Conservation (phyloP, 306 rosid species). For the Arachis stenosperma region DNA sequence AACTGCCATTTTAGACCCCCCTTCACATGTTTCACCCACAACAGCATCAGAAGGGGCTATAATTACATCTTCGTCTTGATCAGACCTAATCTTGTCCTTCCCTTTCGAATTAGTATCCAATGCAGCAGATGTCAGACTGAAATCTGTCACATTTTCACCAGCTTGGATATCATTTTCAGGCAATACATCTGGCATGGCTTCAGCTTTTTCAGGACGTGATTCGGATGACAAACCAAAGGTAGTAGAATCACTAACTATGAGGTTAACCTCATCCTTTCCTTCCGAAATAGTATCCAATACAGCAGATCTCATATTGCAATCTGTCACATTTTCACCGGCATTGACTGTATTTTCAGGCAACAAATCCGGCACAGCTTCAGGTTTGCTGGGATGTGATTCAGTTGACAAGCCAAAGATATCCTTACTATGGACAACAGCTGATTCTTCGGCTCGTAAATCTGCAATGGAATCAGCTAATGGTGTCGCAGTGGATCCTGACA, state of each 20-base stretch:
- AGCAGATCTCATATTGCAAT: constrained; percentile 35
- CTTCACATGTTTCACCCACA: constrained; percentile 35
- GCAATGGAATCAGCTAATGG: constrained; percentile 39
- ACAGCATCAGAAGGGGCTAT: no score
- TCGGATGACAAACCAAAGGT: constrained; percentile 41
- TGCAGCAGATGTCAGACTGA: constrained; percentile 37
- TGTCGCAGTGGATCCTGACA: constrained; percentile 34
- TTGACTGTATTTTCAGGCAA: constrained; percentile 38
- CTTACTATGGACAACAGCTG: constrained; percentile 29
- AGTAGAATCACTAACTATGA: constrained; percentile 26
- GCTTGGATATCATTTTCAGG: constrained; percentile 38
- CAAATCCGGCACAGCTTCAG: constrained; percentile 43
- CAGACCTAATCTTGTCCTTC: constrained; percentile 36
- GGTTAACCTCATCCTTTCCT: constrained; percentile 36
- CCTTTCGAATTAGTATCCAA: constrained; percentile 36
- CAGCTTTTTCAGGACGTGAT: constrained; percentile 41
- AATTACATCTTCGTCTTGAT: background rate
- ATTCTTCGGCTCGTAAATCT: constrained; percentile 44
- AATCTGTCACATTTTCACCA: constrained; percentile 40
- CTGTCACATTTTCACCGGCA: constrained; percentile 41
- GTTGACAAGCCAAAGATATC: constrained; percentile 41
- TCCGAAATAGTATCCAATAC: constrained; percentile 33
- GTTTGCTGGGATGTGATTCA: constrained; percentile 40
- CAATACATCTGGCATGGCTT: constrained; percentile 38
- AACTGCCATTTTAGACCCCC: constrained; percentile 43